Conservation (phyloP, 169 alveolate species). For the Plasmodium chabaudi region DNA sequence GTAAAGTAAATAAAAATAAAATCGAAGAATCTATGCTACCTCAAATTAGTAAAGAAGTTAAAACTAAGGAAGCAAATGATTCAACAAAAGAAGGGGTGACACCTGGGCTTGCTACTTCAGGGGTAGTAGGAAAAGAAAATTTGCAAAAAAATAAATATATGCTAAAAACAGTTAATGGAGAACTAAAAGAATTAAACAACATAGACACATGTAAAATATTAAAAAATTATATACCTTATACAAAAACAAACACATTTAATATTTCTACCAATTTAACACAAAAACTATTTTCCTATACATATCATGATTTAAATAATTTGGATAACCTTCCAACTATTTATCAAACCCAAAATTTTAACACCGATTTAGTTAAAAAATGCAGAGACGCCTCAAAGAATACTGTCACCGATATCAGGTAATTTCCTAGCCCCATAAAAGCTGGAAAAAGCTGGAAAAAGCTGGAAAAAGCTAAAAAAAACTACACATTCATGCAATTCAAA, state of each 20-base stretch:
- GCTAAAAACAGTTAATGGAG: slow-evolving; percentile 42
- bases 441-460: too few relatives aligned
- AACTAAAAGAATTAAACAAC: slow-evolving; percentile 19
- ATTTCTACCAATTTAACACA: background rate
- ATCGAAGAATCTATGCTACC: background rate
- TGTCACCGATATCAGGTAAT: slow-evolving; percentile 3
- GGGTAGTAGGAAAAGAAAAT: background rate
- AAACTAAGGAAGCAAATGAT: too few relatives aligned
- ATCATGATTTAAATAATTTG: too few relatives aligned
- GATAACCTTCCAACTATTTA: slow-evolving; percentile 5
- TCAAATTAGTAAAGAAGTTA: background rate
- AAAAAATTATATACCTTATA: slow-evolving; percentile 67
- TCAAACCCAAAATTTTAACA: slow-evolving; percentile 2
- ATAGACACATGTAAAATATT: slow-evolving; percentile 7
- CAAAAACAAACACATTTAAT: background rate
- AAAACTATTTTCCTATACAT: too few relatives aligned
- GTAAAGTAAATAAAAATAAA: background rate
- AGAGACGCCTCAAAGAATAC: slow-evolving; percentile 19
- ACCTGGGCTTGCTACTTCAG: background rate
- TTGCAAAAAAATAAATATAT: slow-evolving; percentile 9
- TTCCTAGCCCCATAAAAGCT: too few relatives aligned
- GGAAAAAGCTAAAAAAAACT: too few relatives aligned
- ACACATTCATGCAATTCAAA: too few relatives aligned
- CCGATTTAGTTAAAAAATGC: slow-evolving; percentile 43
- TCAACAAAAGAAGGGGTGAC: too few relatives aligned